phyloP scores from a whole-genome alignment of 2,329 filamentous ascomycete genomes.

The Hypoxylon sp. region DNA sequence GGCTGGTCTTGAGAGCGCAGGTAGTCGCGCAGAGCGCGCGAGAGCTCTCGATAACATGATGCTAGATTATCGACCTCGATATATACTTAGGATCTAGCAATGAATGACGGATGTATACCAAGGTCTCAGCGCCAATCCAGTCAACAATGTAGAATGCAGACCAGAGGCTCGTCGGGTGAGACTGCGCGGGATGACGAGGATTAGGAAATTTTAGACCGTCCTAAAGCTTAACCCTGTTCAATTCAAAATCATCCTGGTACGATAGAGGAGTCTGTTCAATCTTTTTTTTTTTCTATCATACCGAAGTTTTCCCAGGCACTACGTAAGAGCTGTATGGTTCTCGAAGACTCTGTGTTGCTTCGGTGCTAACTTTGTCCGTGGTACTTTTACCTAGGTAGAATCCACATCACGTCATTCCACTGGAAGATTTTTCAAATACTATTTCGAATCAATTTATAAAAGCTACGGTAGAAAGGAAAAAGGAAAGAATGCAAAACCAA shows the following conservation, averaged over 20 bases:
- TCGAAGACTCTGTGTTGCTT: not conserved
- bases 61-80: conserved; percentile 13
- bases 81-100: conserved; percentile 11
- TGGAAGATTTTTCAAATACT: too few species aligned
- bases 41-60: conserved; percentile 60
- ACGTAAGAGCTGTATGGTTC: conserved; percentile 18
- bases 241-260: conserved; percentile 14
- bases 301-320: conserved; percentile 38
- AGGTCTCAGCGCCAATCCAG: conserved; percentile 17
- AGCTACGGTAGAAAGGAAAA: not conserved
- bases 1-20: conserved; percentile 52
- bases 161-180: conserved; percentile 22
- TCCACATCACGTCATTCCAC: conserved; percentile 26
- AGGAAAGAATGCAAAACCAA: not conserved
- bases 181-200: conserved; percentile 19
- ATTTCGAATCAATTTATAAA: not conserved
- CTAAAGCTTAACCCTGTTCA: conserved; percentile 23
- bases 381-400: too few species aligned
- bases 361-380: conserved; percentile 3
- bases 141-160: conserved; percentile 14
- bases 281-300: conserved; percentile 39
- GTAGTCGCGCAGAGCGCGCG: conserved; percentile 57
- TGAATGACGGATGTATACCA: conserved; percentile 2
- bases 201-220: conserved; percentile 31
- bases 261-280: conserved; percentile 17